These are phyloP conservation scores for Coix lacrymajobi DNA, from an alignment of 176 grass and related monocot species.

Conservation along the genomic window DNA sequence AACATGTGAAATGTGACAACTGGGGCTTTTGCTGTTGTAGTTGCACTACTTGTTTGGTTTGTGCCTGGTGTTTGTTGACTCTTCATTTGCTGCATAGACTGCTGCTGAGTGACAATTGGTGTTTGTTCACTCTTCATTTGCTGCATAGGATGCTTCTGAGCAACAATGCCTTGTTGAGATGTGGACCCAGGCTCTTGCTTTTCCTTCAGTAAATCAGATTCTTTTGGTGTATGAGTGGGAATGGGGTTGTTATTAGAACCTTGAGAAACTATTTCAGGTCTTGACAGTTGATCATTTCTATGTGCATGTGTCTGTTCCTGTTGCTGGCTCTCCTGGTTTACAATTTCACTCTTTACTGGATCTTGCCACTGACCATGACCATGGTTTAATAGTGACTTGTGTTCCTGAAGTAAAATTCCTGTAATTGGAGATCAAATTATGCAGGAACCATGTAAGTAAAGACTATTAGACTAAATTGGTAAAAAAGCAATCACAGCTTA, in stretches of 20 bases:
- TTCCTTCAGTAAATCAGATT: conserved; percentile 27
- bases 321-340: conserved; percentile 54
- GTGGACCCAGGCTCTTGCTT: conserved; percentile 47
- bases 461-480: neutral
- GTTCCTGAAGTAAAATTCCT: conserved; percentile 53
- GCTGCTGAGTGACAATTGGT: conserved; percentile 35
- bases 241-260: conserved; percentile 21
- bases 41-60: conserved; percentile 50
- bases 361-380: conserved; percentile 43
- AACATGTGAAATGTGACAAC: conserved; percentile 92
- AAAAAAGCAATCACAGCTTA: conserved; percentile 4
- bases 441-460: conserved; percentile 1
- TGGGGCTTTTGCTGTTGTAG: conserved; percentile 45
- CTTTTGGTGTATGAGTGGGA: conserved; percentile 20
- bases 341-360: conserved; percentile 38
- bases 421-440: conserved; percentile 18
- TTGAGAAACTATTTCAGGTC: conserved; percentile 32
- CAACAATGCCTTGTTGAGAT: conserved; percentile 46
- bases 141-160: conserved; percentile 40
- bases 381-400: conserved; percentile 46
- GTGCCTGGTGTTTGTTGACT: conserved; percentile 50
- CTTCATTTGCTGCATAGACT: conserved; percentile 48
- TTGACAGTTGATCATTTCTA: conserved; percentile 34
- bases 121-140: conserved; percentile 59
- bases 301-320: conserved; percentile 34